A percentile compares a stretch with the other conserved stretches of the same genome.
Conservation (phyloP, 805 yeast species). For the Saturnispora besseyi region DNA sequence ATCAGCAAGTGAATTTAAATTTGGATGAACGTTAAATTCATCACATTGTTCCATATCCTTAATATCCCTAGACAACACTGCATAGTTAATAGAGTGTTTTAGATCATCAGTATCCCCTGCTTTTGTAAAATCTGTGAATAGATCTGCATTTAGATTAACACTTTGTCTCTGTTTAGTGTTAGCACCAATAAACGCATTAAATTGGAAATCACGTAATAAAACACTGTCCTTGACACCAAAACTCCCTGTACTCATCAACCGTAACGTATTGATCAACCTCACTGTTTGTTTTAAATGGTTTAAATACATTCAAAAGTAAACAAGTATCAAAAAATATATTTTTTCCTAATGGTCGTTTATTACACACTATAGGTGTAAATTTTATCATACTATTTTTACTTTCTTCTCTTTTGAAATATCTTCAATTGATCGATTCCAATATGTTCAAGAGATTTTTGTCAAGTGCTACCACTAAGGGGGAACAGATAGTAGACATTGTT, state of each 20-base stretch:
- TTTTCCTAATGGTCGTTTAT: not conserved
- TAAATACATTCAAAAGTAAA: not conserved
- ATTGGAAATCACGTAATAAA: slow-evolving; percentile 41
- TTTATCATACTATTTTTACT: not conserved
- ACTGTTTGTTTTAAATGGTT: not conserved
- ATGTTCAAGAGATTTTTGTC: slow-evolving; percentile 23
- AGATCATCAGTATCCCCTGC: slow-evolving; percentile 82
- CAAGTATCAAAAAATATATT: not conserved
- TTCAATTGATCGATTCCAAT: not conserved
- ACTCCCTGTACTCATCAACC: not conserved
- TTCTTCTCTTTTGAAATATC: not conserved
- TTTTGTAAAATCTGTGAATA: slow-evolving; percentile 56
- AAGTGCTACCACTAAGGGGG: slow-evolving; percentile 15
- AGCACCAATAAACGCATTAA: slow-evolving; percentile 12
- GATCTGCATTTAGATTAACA: slow-evolving; percentile 35
- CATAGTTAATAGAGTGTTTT: slow-evolving; percentile 78
- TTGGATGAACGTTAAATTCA: slow-evolving; percentile 30
- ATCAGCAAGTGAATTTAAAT: slow-evolving; percentile 29
- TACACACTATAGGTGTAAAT: not conserved
- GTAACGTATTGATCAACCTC: not conserved
- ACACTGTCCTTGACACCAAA: slow-evolving; percentile 26
- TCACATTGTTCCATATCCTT: slow-evolving; percentile 37
- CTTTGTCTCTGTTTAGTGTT: not conserved
- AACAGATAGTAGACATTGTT: slow-evolving; percentile 49
- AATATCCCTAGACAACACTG: slow-evolving; percentile 66